These are phyloP conservation scores for Suhomyces choctaworum DNA, from an alignment of 1,139 yeast species.

Conservation along the genomic window DNA sequence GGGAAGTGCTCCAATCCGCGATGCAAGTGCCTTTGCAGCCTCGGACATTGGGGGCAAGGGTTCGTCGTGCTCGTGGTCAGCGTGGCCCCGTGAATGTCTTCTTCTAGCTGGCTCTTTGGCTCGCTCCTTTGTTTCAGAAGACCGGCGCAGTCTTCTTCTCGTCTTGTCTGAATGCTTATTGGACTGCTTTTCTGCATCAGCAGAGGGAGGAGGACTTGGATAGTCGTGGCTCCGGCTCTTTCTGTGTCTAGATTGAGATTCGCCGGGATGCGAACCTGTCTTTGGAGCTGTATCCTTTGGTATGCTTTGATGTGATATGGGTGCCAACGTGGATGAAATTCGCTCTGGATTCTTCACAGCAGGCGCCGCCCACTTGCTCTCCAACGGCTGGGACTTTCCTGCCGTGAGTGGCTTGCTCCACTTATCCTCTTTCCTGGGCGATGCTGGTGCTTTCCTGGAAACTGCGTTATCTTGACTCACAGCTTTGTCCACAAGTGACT, in stretches of 20 bases:
- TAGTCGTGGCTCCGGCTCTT: neutral
- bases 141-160: neutral
- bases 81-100: neutral
- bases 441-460: neutral
- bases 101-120: neutral
- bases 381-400: conserved; percentile 20
- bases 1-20: conserved; percentile 21
- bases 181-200: conserved; percentile 1
- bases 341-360: too few relatives aligned
- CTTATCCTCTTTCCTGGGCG: conserved; percentile 7
- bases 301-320: too few relatives aligned
- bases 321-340: too few relatives aligned
- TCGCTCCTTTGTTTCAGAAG: neutral
- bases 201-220: conserved; percentile 4
- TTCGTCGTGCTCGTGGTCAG: conserved; percentile 13
- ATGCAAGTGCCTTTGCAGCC: conserved; percentile 31
- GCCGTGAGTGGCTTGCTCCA: conserved; percentile 17
- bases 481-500: conserved; percentile 27
- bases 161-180: neutral
- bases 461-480: conserved; percentile 22
- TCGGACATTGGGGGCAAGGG: conserved; percentile 25
- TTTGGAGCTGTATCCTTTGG: conserved; percentile 3
- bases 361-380: conserved; percentile 35
- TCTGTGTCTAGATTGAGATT: neutral
- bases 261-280: neutral